Evolutionary conservation across 352 stramenopile genomes (phyloP), one percentile per base, ranked within the genome.

Genomic region (Globisporangium alternatum): DNA sequence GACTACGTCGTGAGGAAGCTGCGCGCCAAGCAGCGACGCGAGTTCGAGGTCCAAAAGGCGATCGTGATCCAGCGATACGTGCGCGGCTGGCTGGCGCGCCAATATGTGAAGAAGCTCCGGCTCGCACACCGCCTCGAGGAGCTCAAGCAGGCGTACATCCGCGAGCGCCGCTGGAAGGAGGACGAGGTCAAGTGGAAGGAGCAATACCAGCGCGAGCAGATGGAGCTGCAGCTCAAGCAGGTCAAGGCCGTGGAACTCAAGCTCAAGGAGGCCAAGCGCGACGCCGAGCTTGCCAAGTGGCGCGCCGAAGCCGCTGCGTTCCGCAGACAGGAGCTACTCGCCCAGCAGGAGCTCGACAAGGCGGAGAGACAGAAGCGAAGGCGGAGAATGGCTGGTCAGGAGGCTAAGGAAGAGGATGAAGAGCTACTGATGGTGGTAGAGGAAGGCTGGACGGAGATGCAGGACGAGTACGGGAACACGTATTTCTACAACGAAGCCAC

Each of bases 401-500:
- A 48, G 17, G 15, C 17, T 22, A 21, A 17, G 21, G 17, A 48
- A 22, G 43, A 48, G 15, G 19, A 72, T 15, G 48, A 59, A 33
- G 1, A 31, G 31, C 3, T 45, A 25, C 12, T 15, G 15, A 59
- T 56, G 37, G 21, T 28, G 0, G 33, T 67, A 7, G 52, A 62
- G 6, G 57, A 56, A 8, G 53, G 53, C 7, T 89, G 81, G 81
- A 33, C 64, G 13, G 58, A 74, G 17, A 33, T 78, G 12, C 22
- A 17, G 3, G 78, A 89, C 57, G 73, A 75, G 30, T 78, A 81
- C 58, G 78, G 72, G 8, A 83, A 88, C n/a, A 44, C 57, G 13
- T 93, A 93, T 35, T 93, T 79, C 69, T 91, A 80, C 67, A 90
- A 91, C 35, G 58, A 73, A 9, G 54, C 28, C 2, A 89, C 79